A percentile compares a stretch with the other conserved stretches of the same genome.
Evolutionary conservation across 2,329 filamentous ascomycete species (phyloP).

Genomic region (Colletotrichum liriopes): DNA sequence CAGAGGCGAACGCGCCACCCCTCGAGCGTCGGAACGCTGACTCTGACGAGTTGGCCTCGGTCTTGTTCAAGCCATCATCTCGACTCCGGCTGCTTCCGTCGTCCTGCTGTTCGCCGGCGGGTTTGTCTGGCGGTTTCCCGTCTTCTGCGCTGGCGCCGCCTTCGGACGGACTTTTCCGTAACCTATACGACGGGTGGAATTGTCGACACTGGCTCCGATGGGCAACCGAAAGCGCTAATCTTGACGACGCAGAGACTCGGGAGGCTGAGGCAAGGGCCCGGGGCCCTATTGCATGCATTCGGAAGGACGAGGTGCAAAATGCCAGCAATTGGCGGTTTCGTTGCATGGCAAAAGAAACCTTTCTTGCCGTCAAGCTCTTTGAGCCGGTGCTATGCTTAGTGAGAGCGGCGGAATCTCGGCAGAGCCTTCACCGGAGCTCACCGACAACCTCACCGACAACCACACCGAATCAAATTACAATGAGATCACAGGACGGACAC

Average conservation of each 20-base stretch:
- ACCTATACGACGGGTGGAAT: conserved; percentile 42
- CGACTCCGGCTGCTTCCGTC: conserved; percentile 22
- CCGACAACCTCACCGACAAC: conserved; percentile 21
- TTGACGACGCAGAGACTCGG: conserved; percentile 37
- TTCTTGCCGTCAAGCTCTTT: conserved; percentile 27
- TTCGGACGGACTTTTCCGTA: conserved; percentile 39
- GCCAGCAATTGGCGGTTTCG: conserved; percentile 43
- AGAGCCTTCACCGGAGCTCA: conserved; percentile 39
- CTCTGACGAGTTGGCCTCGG: conserved; percentile 21
- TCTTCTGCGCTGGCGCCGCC: conserved; percentile 36
- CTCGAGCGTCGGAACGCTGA: conserved; percentile 40
- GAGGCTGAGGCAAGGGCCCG: conserved; percentile 46
- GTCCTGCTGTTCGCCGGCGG: conserved; percentile 38
- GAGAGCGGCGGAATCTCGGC: conserved; percentile 42
- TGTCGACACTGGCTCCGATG: conserved; percentile 42
- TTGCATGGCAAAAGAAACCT: conserved; percentile 28
- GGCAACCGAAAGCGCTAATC: conserved; percentile 31
- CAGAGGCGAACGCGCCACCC: conserved; percentile 44
- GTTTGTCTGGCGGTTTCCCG: conserved; percentile 42
- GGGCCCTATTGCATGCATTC: conserved; percentile 49
- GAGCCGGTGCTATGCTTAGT: conserved; percentile 32
- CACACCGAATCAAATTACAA: conserved; percentile 27
- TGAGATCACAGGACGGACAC: conserved; percentile 4
- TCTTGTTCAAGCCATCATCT: conserved; percentile 20
- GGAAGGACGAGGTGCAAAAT: conserved; percentile 37